Evolutionary conservation across 2,329 filamentous ascomycete species (phyloP).

Genomic region (Cladophialophora psammophila): DNA sequence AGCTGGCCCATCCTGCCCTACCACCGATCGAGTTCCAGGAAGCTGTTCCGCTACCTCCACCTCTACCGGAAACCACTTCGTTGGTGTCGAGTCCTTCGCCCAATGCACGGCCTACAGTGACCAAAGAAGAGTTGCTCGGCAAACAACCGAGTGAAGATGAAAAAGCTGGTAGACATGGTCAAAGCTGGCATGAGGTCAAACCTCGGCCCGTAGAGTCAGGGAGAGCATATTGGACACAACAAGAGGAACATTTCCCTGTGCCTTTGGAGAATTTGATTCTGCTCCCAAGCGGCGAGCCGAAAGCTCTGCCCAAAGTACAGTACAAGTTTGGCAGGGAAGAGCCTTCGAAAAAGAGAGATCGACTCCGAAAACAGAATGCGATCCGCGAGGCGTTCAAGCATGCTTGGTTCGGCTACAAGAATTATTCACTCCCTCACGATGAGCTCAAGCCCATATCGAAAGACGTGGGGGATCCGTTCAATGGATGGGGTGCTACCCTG

Average conservation of each 20-base stretch:
- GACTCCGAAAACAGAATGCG: slow-evolving; percentile 67
- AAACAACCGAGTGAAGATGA: slow-evolving; percentile 33
- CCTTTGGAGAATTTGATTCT: slow-evolving; percentile 72
- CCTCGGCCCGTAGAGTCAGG: slow-evolving; percentile 31
- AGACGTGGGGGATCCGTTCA: slow-evolving; percentile 78
- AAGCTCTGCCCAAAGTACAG: slow-evolving; percentile 78
- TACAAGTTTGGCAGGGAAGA: slow-evolving; percentile 73
- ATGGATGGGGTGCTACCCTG: slow-evolving; percentile 87
- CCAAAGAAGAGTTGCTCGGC: slow-evolving; percentile 36
- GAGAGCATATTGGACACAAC: slow-evolving; percentile 70
- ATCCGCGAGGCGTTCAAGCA: slow-evolving; percentile 78
- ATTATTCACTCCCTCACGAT: slow-evolving; percentile 83
- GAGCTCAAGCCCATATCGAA: slow-evolving; percentile 79
- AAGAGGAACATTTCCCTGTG: slow-evolving; percentile 79
- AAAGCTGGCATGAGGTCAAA: slow-evolving; percentile 46
- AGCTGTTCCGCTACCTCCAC: slow-evolving; percentile 6
- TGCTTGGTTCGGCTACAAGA: slow-evolving; percentile 83
- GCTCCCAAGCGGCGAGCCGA: slow-evolving; percentile 75
- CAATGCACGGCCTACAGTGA: slow-evolving; percentile 24
- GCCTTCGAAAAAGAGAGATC: slow-evolving; percentile 64
- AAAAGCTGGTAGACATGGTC: slow-evolving; percentile 45
- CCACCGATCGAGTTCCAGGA: slow-evolving; percentile 11
- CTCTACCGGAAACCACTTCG: slow-evolving; percentile 11
- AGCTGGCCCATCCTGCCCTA: slow-evolving; percentile 14
- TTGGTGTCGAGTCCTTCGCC: not conserved